These are phyloP conservation scores for Aquanectria penicillioides DNA, from an alignment of 2,329 filamentous ascomycete species.

Conservation along the genomic window DNA sequence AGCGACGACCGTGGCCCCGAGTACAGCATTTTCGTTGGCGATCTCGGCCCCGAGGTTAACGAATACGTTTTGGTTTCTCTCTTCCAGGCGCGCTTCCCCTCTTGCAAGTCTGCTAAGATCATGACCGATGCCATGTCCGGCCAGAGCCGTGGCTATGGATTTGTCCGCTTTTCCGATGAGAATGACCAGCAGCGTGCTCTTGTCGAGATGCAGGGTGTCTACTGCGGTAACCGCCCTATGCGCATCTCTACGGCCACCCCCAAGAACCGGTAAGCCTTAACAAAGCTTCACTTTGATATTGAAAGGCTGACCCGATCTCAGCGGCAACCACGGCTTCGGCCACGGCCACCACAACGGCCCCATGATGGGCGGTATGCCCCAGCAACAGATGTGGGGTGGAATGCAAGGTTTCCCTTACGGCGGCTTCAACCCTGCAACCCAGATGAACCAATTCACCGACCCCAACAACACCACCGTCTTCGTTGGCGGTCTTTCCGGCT, in stretches of 20 bases:
- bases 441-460: constrained; percentile 99
- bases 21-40: constrained; percentile 97
- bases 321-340: constrained; percentile 53
- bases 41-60: constrained; percentile 97
- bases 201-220: constrained; percentile 98
- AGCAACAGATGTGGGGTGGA: constrained; percentile 55
- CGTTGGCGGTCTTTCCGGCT: constrained; percentile 94
- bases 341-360: constrained; percentile 55
- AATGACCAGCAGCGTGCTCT: constrained; percentile 95
- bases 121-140: constrained; percentile 99
- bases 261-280: constrained; percentile 76
- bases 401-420: constrained; percentile 51
- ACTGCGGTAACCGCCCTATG: constrained; percentile 99
- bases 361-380: constrained; percentile 59
- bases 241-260: constrained; percentile 97
- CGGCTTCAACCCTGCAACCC: constrained; percentile 59
- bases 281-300: not conserved
- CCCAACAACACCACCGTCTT: constrained; percentile 99
- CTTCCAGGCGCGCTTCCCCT: constrained; percentile 95
- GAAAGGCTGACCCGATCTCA: constrained; percentile 25
- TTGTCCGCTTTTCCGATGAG: constrained; percentile 96
- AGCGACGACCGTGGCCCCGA: constrained; percentile 97
- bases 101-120: constrained; percentile 99
- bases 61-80: constrained; percentile 97
- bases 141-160: constrained; percentile 97